phyloP scores from a whole-genome alignment of 345 rosid genomes.

The sweet orange (Citrus sinensis) region DVS_A1.0 CM039164.1:15179501-15180000 shows the following conservation, averaged over 20 bases:
- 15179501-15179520: no score
- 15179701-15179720: no score
- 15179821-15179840: not conserved
- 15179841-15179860: not conserved
- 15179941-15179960: not conserved
- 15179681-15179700: not conserved
- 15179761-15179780: not conserved
- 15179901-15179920: not conserved
- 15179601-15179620: not conserved
- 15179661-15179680: not conserved
- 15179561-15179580: not conserved
- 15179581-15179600: not conserved
- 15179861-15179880: not conserved
- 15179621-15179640: not conserved
- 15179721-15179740: not conserved
- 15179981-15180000: not conserved
- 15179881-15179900: not conserved
- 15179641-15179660: not conserved
- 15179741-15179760: not conserved
- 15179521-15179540: no score
- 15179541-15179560: not conserved
- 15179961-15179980: not conserved
- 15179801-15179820: not conserved
- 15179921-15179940: not conserved
- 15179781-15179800: not conserved